These are phyloP conservation scores for Pleurotus platypus DNA, from an alignment of 768 basidiomycete species.

Conservation along the genomic window DNA sequence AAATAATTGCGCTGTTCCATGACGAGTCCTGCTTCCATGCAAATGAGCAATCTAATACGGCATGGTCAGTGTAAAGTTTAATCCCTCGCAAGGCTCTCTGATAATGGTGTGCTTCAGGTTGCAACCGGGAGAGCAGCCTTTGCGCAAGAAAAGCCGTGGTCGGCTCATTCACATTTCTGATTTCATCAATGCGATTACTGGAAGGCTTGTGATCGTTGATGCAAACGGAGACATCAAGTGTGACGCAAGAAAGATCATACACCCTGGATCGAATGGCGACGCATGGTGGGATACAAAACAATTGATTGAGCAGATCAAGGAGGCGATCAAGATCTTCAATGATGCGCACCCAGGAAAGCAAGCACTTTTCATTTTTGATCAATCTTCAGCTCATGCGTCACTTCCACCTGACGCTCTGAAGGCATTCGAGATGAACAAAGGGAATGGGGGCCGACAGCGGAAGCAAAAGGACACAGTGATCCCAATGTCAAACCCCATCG, in stretches of 20 bases:
- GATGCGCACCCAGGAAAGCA: constrained; percentile 24
- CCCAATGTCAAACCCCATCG: constrained; percentile 21
- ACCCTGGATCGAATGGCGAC: constrained; percentile 31
- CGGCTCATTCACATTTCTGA: constrained; percentile 35
- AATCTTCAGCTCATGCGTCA: constrained; percentile 36
- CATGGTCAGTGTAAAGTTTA: constrained; percentile 4
- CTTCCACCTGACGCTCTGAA: constrained; percentile 27
- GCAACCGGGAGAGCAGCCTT: constrained; percentile 16
- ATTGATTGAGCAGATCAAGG: constrained; percentile 26
- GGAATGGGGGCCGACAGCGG: constrained; percentile 23
- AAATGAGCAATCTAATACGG: constrained; percentile 16
- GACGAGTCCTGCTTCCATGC: constrained; percentile 27
- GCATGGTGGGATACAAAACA: constrained; percentile 35
- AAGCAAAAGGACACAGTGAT: constrained; percentile 23
- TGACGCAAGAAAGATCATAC: constrained; percentile 32
- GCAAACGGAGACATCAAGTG: constrained; percentile 18
- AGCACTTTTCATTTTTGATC: constrained; percentile 36
- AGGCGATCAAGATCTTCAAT: constrained; percentile 34
- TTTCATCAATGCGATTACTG: constrained; percentile 32
- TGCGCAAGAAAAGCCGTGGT: constrained; percentile 30
- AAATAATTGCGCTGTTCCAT: constrained; percentile 25
- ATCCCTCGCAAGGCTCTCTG: constrained; percentile 11
- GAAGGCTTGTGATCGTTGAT: constrained; percentile 24
- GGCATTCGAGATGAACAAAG: constrained; percentile 29
- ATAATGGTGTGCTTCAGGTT: constrained; percentile 18